Percentiles rank a stretch among this genome's conserved stretches.
phyloP scores from a whole-genome alignment of 345 rosid species.

The Dipteronia dyeriana region DNA sequence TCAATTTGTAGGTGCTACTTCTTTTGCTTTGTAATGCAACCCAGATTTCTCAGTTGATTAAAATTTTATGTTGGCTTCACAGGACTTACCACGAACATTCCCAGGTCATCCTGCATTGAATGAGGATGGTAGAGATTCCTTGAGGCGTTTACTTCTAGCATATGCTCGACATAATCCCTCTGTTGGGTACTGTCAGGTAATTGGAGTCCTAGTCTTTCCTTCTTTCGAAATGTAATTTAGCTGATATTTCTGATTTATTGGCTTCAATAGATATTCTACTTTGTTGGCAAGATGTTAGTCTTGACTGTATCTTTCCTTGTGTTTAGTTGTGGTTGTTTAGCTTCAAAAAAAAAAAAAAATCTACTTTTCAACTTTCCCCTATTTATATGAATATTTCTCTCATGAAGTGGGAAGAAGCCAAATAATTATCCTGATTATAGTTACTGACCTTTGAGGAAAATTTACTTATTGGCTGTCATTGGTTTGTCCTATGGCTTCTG shows the following conservation, averaged over 20 bases:
- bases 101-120: conserved; percentile 97
- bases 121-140: conserved; percentile 85
- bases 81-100: conserved; percentile 96
- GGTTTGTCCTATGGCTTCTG: neutral
- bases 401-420: conserved; percentile 1
- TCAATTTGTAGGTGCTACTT: conserved; percentile 55
- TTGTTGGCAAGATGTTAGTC: neutral
- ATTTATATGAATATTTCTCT: conserved; percentile 13
- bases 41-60: conserved; percentile 38
- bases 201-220: conserved; percentile 11
- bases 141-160: conserved; percentile 84
- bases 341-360: neutral
- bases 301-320: too few relatives aligned
- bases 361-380: conserved; percentile 11
- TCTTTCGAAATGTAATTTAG: conserved; percentile 1
- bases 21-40: conserved; percentile 36
- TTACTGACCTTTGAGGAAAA: neutral
- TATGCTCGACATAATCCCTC: conserved; percentile 92
- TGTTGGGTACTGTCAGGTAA: conserved; percentile 99
- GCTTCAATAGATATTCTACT: conserved; percentile 8
- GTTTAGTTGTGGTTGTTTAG: too few relatives aligned
- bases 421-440: neutral
- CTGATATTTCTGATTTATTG: conserved; percentile 10
- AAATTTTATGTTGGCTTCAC: conserved; percentile 33
- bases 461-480: neutral